These are phyloP conservation scores for Russula sp. DNA, from an alignment of 768 basidiomycete genomes.

Conservation along the genomic window DNA sequence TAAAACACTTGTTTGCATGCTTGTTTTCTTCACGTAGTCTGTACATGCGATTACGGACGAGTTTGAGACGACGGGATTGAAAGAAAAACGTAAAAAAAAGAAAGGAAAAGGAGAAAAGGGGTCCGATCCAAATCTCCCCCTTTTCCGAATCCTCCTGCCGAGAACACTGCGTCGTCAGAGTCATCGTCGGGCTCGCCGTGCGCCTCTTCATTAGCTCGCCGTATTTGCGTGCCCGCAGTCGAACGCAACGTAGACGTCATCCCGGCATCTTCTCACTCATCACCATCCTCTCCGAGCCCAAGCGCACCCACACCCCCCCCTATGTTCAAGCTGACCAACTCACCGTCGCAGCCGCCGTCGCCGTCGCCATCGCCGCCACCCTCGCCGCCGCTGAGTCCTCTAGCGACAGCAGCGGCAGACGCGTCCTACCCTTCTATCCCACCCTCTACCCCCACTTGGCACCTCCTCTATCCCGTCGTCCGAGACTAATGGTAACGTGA, in stretches of 20 bases:
- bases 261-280: conserved; percentile 11
- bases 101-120: neutral
- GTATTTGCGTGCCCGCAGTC: conserved; percentile 25
- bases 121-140: conserved; percentile 9
- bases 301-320: neutral
- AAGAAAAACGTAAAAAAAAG: neutral
- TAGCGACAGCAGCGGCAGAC: neutral
- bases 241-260: conserved; percentile 28
- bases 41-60: too few species aligned
- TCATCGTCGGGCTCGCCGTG: conserved; percentile 46
- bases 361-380: neutral
- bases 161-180: conserved; percentile 64
- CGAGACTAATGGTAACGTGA: too few species aligned
- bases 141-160: conserved; percentile 30
- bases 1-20: neutral
- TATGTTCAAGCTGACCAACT: neutral
- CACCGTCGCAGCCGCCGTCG: too few species aligned
- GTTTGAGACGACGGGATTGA: too few species aligned
- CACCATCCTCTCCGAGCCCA: neutral
- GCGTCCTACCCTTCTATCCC: neutral
- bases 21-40: neutral
- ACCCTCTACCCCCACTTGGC: neutral
- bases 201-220: conserved; percentile 16
- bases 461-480: neutral
- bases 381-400: neutral